Percentiles rank a stretch among this genome's conserved stretches.
These are phyloP conservation scores for Vigna trinervia DNA, from an alignment of 306 rosid genomes.

Conservation along the genomic window DNA sequence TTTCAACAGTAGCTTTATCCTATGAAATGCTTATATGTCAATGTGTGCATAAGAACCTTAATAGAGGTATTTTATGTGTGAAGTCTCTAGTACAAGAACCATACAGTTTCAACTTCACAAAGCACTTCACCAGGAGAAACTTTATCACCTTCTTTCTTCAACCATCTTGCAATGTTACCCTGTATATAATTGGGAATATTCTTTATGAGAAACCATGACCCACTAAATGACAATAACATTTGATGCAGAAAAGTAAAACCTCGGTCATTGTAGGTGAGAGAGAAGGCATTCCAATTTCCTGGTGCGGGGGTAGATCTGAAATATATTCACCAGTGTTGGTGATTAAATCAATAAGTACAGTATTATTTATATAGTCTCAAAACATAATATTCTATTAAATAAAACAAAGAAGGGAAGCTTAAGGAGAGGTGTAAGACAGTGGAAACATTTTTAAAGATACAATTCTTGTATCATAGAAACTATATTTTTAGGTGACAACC, in stretches of 20 bases:
- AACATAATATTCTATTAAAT: background rate
- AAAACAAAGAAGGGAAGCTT: background rate
- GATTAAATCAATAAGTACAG: constrained; percentile 33
- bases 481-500: constrained; percentile 1
- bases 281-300: constrained; percentile 98
- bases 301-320: constrained; percentile 97
- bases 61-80: constrained; percentile 8
- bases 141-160: constrained; percentile 99
- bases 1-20: constrained; percentile 99
- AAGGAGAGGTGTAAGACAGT: background rate
- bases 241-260: constrained; percentile 57
- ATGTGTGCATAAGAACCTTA: constrained; percentile 32
- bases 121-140: constrained; percentile 95
- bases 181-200: constrained; percentile 52
- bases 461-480: constrained; percentile 20
- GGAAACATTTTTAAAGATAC: constrained; percentile 14
- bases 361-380: constrained; percentile 7
- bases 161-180: constrained; percentile 99
- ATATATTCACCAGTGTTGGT: constrained; percentile 45
- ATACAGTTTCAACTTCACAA: constrained; percentile 99
- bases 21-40: constrained; percentile 47
- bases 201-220: constrained; percentile 45
- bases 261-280: constrained; percentile 99
- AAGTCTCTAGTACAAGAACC: constrained; percentile 46
- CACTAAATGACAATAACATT: constrained; percentile 27